Evolutionary conservation across 495 filamentous ascomycete species (phyloP), one percentile per base, ranked within the genome.

Genomic region (Aspergillus egyptiacus): DNA sequence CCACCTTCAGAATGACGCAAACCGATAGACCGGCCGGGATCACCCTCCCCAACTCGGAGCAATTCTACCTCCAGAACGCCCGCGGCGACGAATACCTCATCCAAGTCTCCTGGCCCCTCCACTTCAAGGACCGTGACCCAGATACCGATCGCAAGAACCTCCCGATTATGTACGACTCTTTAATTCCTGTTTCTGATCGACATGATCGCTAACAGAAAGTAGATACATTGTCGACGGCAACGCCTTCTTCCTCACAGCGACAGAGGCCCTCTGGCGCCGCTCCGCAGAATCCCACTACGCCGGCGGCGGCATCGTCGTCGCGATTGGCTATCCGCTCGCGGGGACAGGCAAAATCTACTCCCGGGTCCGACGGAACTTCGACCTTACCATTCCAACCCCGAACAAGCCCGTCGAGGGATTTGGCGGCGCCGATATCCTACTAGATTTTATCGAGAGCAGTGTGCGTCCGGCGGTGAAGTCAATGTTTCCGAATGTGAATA

Each of bases 191-290:
- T n/a, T n/a, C 17, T 23, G 8, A 23, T 4, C 17, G 6, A 4
- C 25, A 10, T 35, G 18, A 25, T 35, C 7, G 11, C 28, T 31
- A 43, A 31, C 24, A 13, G 14, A 22, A 25, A 15, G 5, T 14
- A 61, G 61, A 46, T 64, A 64, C 40, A 54, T 59, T 6, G 56
- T 64, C 15, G 61, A 64, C 14, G 61, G 61, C 8, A 64, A 64
- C 41, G 51, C 58, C 1, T 20, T 61, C 17, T 64, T 64, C 43
- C 17, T 64, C 33, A 64, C 61, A 6, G 61, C 61, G 17, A 64
- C 58, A 2, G 61, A 64, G 27, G 39, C 47, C 5, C 44, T 54
- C 20, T 59, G 61, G 58, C 56, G 58, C 17, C 56, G 56, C 17
- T 46, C 40, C 20, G 44, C 50, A 15, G 31, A 50, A 11, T 57